These are phyloP conservation scores for Hibiscus tridactylites DNA, from an alignment of 345 rosid genomes.

Conservation along the genomic window DNA sequence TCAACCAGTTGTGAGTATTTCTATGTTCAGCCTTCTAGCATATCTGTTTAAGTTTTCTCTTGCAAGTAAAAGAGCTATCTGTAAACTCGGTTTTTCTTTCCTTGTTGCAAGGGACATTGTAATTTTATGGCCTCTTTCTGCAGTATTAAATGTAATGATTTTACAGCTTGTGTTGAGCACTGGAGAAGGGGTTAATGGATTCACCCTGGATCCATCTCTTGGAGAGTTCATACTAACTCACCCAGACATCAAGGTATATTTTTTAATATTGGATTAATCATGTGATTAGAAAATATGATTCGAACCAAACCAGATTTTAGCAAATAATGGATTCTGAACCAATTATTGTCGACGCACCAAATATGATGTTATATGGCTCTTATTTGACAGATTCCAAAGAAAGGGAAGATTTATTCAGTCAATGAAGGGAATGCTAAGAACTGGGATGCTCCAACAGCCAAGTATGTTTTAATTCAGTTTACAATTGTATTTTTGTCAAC, in stretches of 20 bases:
- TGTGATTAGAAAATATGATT: neutral
- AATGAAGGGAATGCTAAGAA: conserved; percentile 97
- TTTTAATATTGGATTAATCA: conserved; percentile 2
- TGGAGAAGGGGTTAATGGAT: conserved; percentile 85
- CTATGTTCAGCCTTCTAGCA: too few species aligned
- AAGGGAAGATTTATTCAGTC: conserved; percentile 91
- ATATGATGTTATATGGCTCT: too few species aligned
- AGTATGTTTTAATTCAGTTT: conserved; percentile 34
- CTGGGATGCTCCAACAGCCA: conserved; percentile 93
- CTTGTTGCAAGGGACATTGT: neutral
- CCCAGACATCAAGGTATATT: conserved; percentile 83
- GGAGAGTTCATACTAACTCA: conserved; percentile 97
- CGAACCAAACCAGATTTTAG: too few species aligned
- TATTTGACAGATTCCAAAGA: conserved; percentile 63
- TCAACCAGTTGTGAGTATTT: neutral
- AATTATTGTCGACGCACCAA: too few species aligned
- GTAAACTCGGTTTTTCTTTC: neutral
- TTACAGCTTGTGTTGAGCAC: conserved; percentile 89
- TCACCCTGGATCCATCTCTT: conserved; percentile 96
- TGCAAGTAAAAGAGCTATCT: neutral
- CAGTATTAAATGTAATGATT: neutral
- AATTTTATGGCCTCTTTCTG: neutral
- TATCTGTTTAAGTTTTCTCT: neutral
- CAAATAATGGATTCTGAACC: too few species aligned
- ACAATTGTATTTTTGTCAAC: neutral